Base-by-base conservation (phyloP, 805 yeast species). In the Saccharomycopsis synnaedendra region DNA sequence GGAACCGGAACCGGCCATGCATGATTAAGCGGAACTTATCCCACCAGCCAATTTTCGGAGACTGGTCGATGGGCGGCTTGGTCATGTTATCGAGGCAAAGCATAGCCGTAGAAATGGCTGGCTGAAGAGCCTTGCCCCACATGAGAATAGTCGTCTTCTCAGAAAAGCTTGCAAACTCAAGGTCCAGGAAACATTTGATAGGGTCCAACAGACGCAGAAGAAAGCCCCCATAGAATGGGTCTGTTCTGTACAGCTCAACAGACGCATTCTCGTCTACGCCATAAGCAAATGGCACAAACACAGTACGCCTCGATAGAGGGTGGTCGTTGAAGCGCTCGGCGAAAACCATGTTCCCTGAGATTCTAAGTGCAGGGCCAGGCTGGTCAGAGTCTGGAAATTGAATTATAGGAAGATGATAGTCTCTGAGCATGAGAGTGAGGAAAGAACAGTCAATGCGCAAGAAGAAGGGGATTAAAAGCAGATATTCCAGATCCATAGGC, bases 1-100 rank as follows among this genome's bases (percentile, higher is more conserved):
- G 60, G 54, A 78, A 75, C 3, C 57, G 63, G 54, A 76, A 64
- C 42, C 61, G 66, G 3, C 83, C 83, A 52, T 80, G 86, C 27
- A 74, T 56, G 5, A 74, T 56, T 28, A 76, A 64, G 3, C 83
- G 68, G 39, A 78, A 58, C 54, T 81, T 81, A 60, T 81, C 88
- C 88, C 88, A 81, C 55, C 80, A 78, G 4, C 88, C 88, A 5
- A 81, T 56, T 52, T 76, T 77, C 5, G 70, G 64, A 3, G 85
- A 78, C 1, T 77, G 76, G 57, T 81, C 88, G 30, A 80, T 60
- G 3, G 84, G 84, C 1, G 88, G 85, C 56, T 80, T 81, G 0
- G 85, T 78, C 45, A 80, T 69, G 45, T 71, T 76, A 60, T 81
- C 87, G 58, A 80, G 75, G 62, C 80, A 76, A 41, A 76, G 60